Evolutionary conservation across 2,329 filamentous ascomycete genomes (phyloP), one percentile per base, ranked within the genome.

Genomic region (Fusarium penzigii): DNA sequence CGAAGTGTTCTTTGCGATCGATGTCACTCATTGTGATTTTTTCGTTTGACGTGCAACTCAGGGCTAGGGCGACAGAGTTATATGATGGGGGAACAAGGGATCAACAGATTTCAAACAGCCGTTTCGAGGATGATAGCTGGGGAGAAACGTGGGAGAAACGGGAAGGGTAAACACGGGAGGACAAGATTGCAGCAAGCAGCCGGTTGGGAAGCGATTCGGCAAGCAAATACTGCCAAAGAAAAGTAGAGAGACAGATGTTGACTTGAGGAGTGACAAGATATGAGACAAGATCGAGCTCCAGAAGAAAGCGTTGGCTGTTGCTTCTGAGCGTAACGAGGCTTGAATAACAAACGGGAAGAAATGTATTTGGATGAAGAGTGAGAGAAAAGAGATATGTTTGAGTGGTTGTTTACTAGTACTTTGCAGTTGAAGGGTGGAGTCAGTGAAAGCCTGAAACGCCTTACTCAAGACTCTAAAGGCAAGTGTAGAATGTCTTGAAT

Each of bases 11-110:
- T 45, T 60, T 65, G 40, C 70, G 69, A 46, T 72, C 71, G 16
- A 62, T 48, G 55, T 71, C 69, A 56, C 63, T 69, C 70, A 72
- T 72, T 51, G 38, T 68, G 39, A 47, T 40, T 39, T 29, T 29
- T 25, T 25, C 20, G 20, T 25, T 25, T 25, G 20, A 25, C 20
- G 20, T 25, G 20, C 20, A 25, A 25, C 20, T 25, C 20, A 25
- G 7, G 7, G 20, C 41, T 41, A 20, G 20, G 34, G 29, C 10
- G 20, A 5, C 20, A 25, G 20, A 48, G 29, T 44, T 45, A 44
- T 41, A 43, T 44, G 40, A 40, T 42, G 40, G 44, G 42, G 52
- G 29, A 43, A 43, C 34, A 42, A 46, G 32, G 39, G 49, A 53
- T 42, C 39, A 58, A 42, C 36, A 48, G 40, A 39, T 44, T 36